These are phyloP conservation scores for Picochlorum sp. DNA, from an alignment of 139 green algal genomes.

Conservation along the genomic window DNA sequence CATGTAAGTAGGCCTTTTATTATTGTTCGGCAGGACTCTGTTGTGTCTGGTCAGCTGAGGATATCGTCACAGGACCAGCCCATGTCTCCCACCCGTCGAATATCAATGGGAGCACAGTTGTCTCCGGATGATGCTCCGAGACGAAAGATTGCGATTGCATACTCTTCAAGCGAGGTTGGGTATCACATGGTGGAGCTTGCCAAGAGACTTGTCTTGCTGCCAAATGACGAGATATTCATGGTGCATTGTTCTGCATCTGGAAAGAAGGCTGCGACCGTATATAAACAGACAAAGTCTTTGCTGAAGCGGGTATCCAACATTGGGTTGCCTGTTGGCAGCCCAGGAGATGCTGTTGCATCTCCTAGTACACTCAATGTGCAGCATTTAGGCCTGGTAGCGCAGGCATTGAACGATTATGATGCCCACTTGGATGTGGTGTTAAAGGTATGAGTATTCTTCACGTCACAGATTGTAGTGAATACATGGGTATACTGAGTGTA, in stretches of 20 bases:
- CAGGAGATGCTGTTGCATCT: constrained; percentile 9
- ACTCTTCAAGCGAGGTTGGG: constrained; percentile 14
- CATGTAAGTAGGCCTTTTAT: constrained; percentile 23
- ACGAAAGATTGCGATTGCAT: constrained; percentile 33
- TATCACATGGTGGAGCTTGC: constrained; percentile 10
- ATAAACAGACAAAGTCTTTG: constrained; percentile 13
- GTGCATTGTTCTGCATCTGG: constrained; percentile 23
- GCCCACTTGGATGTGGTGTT: constrained; percentile 24
- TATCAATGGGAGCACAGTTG: neutral
- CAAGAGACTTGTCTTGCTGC: constrained; percentile 8
- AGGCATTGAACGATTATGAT: constrained; percentile 8
- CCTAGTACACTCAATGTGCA: constrained; percentile 20
- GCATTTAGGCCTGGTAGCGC: neutral
- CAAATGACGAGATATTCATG: constrained; percentile 35
- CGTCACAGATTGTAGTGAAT: too few species aligned
- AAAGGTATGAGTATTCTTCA: too few species aligned
- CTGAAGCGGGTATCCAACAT: neutral
- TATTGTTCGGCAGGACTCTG: constrained; percentile 16
- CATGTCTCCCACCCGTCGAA: neutral
- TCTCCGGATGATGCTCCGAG: constrained; percentile 2
- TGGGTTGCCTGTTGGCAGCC: neutral
- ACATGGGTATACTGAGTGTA: too few species aligned
- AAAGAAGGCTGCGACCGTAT: constrained; percentile 6
- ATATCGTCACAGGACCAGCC: constrained; percentile 6
- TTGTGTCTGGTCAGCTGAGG: neutral